phyloP scores from a whole-genome alignment of 805 yeast species.

The Myxozyma vanderwaltii region DNA sequence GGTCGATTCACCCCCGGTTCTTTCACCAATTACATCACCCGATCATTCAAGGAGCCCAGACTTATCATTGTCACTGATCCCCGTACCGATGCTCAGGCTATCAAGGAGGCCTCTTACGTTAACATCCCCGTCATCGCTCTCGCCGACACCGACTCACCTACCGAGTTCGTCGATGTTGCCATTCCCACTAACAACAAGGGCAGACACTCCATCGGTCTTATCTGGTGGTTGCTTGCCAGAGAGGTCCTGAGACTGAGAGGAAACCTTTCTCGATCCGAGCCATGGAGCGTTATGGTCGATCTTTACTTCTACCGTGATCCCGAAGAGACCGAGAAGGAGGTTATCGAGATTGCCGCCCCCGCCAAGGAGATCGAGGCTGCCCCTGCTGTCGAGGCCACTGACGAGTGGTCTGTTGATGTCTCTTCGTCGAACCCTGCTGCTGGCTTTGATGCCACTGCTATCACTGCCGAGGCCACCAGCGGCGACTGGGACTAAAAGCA shows the following conservation, averaged over 20 bases:
- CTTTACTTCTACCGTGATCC: slow-evolving; percentile 99
- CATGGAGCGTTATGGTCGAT: slow-evolving; percentile 99
- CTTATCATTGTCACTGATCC: slow-evolving; percentile 99
- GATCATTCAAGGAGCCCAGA: slow-evolving; percentile 99
- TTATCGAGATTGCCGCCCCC: slow-evolving; percentile 63
- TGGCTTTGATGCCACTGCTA: slow-evolving; percentile 56
- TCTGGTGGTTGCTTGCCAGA: slow-evolving; percentile 99
- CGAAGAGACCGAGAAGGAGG: slow-evolving; percentile 90
- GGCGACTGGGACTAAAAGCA: slow-evolving; percentile 32
- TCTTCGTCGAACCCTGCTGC: slow-evolving; percentile 56
- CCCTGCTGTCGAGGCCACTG: slow-evolving; percentile 63
- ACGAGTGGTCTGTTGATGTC: slow-evolving; percentile 53
- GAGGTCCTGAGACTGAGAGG: slow-evolving; percentile 99
- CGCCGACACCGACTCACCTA: slow-evolving; percentile 97
- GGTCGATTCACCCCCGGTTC: slow-evolving; percentile 99
- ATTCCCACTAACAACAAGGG: slow-evolving; percentile 99
- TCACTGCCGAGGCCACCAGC: slow-evolving; percentile 35
- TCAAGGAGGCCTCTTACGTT: slow-evolving; percentile 99
- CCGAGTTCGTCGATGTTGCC: slow-evolving; percentile 98
- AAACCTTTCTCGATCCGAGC: slow-evolving; percentile 90
- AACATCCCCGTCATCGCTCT: slow-evolving; percentile 99
- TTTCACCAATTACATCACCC: slow-evolving; percentile 99
- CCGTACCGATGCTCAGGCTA: slow-evolving; percentile 99
- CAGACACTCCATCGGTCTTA: slow-evolving; percentile 98
- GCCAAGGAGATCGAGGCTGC: slow-evolving; percentile 65